Evolutionary conservation across 768 basidiomycete genomes (phyloP).

Genomic region (Termitomyces sp.): DNA sequence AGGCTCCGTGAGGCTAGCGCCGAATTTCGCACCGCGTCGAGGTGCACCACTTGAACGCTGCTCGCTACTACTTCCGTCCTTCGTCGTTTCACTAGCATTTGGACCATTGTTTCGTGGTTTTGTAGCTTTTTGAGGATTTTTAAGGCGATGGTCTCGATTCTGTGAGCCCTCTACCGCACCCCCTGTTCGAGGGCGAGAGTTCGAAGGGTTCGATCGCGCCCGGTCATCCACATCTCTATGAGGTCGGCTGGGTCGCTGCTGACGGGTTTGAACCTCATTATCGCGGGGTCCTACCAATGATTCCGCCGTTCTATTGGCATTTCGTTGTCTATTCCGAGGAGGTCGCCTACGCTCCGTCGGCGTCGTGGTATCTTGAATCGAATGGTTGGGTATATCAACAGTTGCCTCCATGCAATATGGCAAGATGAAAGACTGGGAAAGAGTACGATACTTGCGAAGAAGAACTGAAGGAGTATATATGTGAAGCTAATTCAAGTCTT

Average conservation of each 20-base stretch:
- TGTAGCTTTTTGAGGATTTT: background rate
- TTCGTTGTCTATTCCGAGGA: conserved; percentile 6
- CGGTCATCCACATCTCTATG: conserved; percentile 1
- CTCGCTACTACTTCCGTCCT: background rate
- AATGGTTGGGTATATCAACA: conserved; percentile 6
- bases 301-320: conserved; percentile 1
- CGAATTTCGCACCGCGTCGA: conserved; percentile 33
- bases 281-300: conserved; percentile 4
- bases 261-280: background rate
- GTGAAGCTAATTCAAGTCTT: no score
- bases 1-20: conserved; percentile 27
- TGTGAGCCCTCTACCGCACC: background rate
- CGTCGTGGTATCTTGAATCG: conserved; percentile 1
- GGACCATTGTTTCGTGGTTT: background rate
- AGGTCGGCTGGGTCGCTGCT: background rate
- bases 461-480: background rate
- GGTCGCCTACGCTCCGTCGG: conserved; percentile 1
- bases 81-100: background rate
- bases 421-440: background rate
- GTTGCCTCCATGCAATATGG: conserved; percentile 9
- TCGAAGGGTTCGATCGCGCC: conserved; percentile 2
- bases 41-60: background rate
- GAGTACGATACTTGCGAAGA: background rate
- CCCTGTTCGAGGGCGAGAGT: background rate
- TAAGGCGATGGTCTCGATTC: conserved; percentile 2